Base-by-base conservation (phyloP, 106 monocot genomes). In the Xerophyta viscosa region DNA sequence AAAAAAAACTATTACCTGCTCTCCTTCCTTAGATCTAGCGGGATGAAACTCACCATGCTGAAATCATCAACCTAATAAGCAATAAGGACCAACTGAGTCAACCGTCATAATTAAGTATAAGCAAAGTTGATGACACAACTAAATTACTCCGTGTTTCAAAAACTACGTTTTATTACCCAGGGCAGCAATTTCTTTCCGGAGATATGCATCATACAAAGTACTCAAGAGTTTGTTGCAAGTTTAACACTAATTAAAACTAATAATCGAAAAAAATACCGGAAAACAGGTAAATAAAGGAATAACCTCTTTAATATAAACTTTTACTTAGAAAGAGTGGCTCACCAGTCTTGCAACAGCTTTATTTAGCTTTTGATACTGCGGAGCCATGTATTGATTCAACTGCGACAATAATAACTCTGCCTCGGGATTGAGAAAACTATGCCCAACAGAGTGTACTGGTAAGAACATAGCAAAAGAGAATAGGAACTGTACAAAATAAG, bases 21-120 rank as follows among this genome's bases (percentile, higher is more conserved):
- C 56, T 88, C 87, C 66, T 93, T 93, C 74, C 87, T 73, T 50
- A 93, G 58, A 63, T 93, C 92, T 48, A 93, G 83, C 9, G 92
- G 87, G 45, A 84, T 57, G 66, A 88, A 93, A 57, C 70, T 87
- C 51, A 93, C 93, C 93, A 87, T 88, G 66, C 72, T 93, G 57
- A 56, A 93, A 9, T 93, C 77, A 60, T 84, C 92, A 62, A 93
- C 83, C 93, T 93, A 59, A 28, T 48, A 17, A 58, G 52, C 4
- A 46, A 27, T 24, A 42, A 43, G 19, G 20, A 36, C 7, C 5
- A n/a, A n/a, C n/a, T n/a, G n/a, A n/a, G n/a, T n/a, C n/a, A n/a
- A n/a, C n/a, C n/a, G n/a, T n/a, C n/a, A n/a, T n/a, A n/a, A n/a
- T n/a, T n/a, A n/a, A n/a, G n/a, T n/a, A n/a, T n/a, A n/a, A n/a